Evolutionary conservation across 495 filamentous ascomycete species (phyloP).

Genomic region (Aspergillus heteromorphus): DNA sequence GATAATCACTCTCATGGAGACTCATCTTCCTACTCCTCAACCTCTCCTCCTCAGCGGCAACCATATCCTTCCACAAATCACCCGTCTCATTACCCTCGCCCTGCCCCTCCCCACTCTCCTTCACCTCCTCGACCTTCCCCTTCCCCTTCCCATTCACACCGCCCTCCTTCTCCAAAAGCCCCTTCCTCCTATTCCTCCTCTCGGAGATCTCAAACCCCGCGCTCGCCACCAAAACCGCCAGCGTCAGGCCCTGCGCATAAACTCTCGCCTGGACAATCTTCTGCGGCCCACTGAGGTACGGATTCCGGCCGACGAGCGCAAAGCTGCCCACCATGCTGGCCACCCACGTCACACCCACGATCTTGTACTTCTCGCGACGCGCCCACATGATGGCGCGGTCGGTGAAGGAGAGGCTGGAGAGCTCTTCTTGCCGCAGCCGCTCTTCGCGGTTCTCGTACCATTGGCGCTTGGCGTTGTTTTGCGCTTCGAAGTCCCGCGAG

Average conservation of each 20-base stretch:
- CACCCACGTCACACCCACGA: conserved; percentile 80
- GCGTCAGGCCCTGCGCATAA: conserved; percentile 92
- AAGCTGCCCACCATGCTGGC: conserved; percentile 74
- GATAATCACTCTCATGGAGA: conserved; percentile 27
- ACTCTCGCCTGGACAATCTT: conserved; percentile 97
- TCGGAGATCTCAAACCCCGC: conserved; percentile 89
- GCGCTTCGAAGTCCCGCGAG: conserved; percentile 67
- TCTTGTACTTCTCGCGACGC: conserved; percentile 79
- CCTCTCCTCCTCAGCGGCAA: conserved; percentile 68
- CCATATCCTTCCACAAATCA: conserved; percentile 89
- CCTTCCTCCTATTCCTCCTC: conserved; percentile 59
- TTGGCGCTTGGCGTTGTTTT: conserved; percentile 56
- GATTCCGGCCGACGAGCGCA: conserved; percentile 70
- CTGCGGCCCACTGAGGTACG: conserved; percentile 68
- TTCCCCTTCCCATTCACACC: conserved; percentile 60
- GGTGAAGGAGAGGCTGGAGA: conserved; percentile 47
- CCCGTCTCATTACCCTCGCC: conserved; percentile 56
- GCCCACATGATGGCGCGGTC: conserved; percentile 56
- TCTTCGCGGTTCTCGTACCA: conserved; percentile 61
- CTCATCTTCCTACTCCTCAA: conserved; percentile 52
- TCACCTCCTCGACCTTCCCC: conserved; percentile 50
- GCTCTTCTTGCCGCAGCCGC: conserved; percentile 43
- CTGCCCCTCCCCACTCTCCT: conserved; percentile 64
- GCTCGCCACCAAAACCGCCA: conserved; percentile 80
- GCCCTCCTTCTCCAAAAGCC: conserved; percentile 33